Conservation (phyloP, 768 basidiomycete genomes). For the Tremella mesenterica region DNA sequence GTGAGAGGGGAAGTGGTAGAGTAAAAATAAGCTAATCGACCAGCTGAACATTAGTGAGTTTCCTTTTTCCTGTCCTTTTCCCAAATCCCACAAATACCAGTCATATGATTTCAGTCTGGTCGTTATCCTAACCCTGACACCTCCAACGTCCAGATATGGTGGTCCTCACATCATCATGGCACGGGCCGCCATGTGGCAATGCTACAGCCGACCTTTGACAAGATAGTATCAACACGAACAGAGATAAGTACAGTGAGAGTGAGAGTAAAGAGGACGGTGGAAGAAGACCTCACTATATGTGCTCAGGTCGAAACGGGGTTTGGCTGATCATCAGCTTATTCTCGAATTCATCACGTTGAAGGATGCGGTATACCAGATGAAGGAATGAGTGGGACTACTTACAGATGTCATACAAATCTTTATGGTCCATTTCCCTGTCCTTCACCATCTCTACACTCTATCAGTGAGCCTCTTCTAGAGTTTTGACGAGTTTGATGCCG, state of each 20-base stretch:
- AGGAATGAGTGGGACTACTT: neutral
- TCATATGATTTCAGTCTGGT: too few relatives aligned
- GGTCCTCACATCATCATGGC: too few relatives aligned
- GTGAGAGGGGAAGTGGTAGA: conserved; percentile 42
- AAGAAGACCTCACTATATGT: conserved; percentile 26
- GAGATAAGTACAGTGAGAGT: neutral
- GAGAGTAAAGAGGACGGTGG: neutral
- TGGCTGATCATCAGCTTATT: conserved; percentile 14
- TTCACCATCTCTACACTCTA: too few relatives aligned
- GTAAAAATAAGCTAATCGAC: conserved; percentile 40
- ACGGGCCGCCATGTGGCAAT: too few relatives aligned
- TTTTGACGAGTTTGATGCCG: too few relatives aligned
- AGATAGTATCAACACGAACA: too few relatives aligned
- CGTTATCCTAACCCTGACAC: neutral
- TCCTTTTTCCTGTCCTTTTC: too few relatives aligned
- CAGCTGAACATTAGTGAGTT: conserved; percentile 24
- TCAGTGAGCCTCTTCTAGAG: too few relatives aligned
- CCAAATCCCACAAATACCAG: too few relatives aligned
- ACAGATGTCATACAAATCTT: conserved; percentile 38
- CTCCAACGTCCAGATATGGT: too few relatives aligned
- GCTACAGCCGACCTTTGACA: too few relatives aligned
- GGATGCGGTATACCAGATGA: neutral
- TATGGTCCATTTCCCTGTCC: too few relatives aligned
- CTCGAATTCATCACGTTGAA: neutral
- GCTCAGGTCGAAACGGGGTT: conserved; percentile 36